Conservation (phyloP, 164 flowering plant species). For the Umbellularia californica region DNA sequence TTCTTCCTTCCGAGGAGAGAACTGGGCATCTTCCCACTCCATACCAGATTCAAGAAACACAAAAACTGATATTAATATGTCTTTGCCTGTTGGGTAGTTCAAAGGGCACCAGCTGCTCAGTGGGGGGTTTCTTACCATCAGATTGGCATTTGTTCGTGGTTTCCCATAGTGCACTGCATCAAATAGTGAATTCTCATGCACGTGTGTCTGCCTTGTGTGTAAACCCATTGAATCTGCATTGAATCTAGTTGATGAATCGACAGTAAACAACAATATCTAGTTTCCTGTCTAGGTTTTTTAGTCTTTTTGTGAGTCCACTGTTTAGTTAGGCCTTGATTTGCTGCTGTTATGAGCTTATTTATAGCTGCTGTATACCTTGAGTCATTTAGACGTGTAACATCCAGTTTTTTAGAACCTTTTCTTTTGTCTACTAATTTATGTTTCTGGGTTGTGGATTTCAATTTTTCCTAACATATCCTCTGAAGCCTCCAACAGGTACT, state of each 20-base stretch:
- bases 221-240: slow-evolving; percentile 12
- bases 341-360: slow-evolving; percentile 12
- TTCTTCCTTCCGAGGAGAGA: slow-evolving; percentile 57
- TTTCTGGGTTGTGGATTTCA: neutral
- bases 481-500: neutral
- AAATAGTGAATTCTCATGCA: neutral
- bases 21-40: slow-evolving; percentile 57
- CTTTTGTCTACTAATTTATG: neutral
- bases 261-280: slow-evolving; percentile 5
- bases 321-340: slow-evolving; percentile 8
- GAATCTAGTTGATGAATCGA: neutral
- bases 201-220: slow-evolving; percentile 9
- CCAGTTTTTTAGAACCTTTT: neutral
- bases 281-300: slow-evolving; percentile 7
- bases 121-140: slow-evolving; percentile 24
- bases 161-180: slow-evolving; percentile 10
- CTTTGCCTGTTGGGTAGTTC: slow-evolving; percentile 44
- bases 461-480: neutral
- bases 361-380: slow-evolving; percentile 5
- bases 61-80: slow-evolving; percentile 61
- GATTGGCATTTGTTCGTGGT: slow-evolving; percentile 12
- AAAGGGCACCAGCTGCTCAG: slow-evolving; percentile 2
- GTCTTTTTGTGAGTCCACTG: slow-evolving; percentile 6
- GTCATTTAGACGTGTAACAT: slow-evolving; percentile 5
- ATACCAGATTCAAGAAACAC: slow-evolving; percentile 53